Percentiles rank a stretch among this genome's conserved stretches.
These are phyloP conservation scores for Metarhizium brunneum DNA, from an alignment of 2,329 filamentous ascomycete genomes.

Conservation along the genomic window DNA sequence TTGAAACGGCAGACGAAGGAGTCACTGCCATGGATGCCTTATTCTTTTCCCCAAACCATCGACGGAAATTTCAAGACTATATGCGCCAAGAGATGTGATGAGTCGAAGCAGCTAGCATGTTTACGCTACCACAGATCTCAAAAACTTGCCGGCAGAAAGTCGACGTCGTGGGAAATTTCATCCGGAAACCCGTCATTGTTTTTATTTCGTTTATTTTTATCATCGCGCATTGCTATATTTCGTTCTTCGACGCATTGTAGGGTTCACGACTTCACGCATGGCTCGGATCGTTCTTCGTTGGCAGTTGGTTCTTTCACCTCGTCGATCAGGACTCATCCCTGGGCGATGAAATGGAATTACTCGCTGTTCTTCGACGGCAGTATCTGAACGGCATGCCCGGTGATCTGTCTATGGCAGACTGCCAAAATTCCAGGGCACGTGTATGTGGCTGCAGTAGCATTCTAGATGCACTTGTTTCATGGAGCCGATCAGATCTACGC, in stretches of 20 bases:
- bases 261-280: slow-evolving; percentile 23
- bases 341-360: slow-evolving; percentile 5
- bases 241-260: slow-evolving; percentile 31
- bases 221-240: slow-evolving; percentile 30
- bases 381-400: slow-evolving; percentile 32
- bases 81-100: background rate
- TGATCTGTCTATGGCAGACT: slow-evolving; percentile 17
- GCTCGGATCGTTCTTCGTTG: slow-evolving; percentile 25
- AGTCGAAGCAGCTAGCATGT: background rate
- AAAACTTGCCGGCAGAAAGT: background rate
- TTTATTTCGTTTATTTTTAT: slow-evolving; percentile 12
- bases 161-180: background rate
- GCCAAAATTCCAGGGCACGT: slow-evolving; percentile 4
- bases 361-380: slow-evolving; percentile 10
- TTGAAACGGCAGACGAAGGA: slow-evolving; percentile 2
- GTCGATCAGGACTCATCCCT: slow-evolving; percentile 1
- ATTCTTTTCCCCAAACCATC: background rate
- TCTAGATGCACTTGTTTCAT: background rate
- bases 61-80: background rate
- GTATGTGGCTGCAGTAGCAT: background rate
- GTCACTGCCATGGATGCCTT: background rate
- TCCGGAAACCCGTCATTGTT: slow-evolving; percentile 10
- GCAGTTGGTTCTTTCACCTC: slow-evolving; percentile 8
- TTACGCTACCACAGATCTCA: background rate
- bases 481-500: slow-evolving; percentile 3